These are phyloP conservation scores for Botrytis galanthina DNA, from an alignment of 2,329 filamentous ascomycete genomes.

Conservation along the genomic window DNA sequence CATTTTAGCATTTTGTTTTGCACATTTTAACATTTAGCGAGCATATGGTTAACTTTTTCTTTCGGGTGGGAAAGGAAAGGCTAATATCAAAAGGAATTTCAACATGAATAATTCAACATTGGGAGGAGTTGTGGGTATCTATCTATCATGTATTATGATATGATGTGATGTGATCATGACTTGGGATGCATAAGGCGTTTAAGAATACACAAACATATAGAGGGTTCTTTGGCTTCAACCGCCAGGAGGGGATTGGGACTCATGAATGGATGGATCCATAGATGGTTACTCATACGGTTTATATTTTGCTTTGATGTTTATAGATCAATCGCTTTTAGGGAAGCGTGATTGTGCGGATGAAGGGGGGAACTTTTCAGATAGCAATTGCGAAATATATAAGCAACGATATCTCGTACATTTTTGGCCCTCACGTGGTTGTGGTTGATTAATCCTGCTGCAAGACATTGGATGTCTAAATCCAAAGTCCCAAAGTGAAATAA, in stretches of 20 bases:
- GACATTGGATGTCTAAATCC: background rate
- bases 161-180: slow-evolving; percentile 9
- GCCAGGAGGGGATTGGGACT: slow-evolving; percentile 1
- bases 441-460: background rate
- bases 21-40: slow-evolving; percentile 20
- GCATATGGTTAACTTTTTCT: slow-evolving; percentile 1
- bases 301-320: background rate
- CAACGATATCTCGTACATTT: background rate
- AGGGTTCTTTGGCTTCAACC: slow-evolving; percentile 17
- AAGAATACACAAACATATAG: slow-evolving; percentile 10
- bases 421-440: background rate
- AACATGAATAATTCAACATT: slow-evolving; percentile 21
- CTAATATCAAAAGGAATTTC: slow-evolving; percentile 13
- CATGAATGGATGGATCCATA: background rate
- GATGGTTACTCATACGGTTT: background rate
- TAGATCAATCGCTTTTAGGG: background rate
- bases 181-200: slow-evolving; percentile 15
- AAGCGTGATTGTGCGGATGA: background rate
- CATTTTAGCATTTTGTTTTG: slow-evolving; percentile 11
- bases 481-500: background rate
- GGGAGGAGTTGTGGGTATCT: slow-evolving; percentile 14
- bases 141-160: slow-evolving; percentile 16
- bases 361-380: background rate
- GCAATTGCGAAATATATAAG: background rate
- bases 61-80: slow-evolving; percentile 10